Evolutionary conservation across 2,329 filamentous ascomycete species (phyloP).

Genomic region (Monilinia fructicola): DNA sequence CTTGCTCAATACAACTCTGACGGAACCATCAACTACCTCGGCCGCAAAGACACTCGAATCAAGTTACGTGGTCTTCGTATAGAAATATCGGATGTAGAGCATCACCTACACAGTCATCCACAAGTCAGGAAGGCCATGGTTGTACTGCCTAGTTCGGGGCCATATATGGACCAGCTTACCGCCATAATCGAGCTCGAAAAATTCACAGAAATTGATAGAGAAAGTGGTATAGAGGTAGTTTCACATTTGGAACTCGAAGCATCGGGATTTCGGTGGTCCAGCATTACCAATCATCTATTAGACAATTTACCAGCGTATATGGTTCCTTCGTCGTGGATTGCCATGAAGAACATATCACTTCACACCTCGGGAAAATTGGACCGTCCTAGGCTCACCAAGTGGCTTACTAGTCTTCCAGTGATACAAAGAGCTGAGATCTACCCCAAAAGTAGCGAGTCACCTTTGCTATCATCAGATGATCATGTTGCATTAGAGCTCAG

Average conservation of each 20-base stretch:
- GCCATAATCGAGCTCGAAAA: slow-evolving; percentile 8
- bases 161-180: slow-evolving; percentile 13
- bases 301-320: slow-evolving; percentile 40
- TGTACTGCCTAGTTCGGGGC: slow-evolving; percentile 2
- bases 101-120: slow-evolving; percentile 21
- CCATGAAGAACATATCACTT: slow-evolving; percentile 38
- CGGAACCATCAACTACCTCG: slow-evolving; percentile 16
- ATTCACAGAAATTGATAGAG: too few relatives aligned
- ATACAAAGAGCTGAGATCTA: not conserved
- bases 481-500: slow-evolving; percentile 12
- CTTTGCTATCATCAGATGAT: slow-evolving; percentile 5
- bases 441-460: not conserved
- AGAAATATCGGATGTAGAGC: slow-evolving; percentile 19
- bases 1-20: slow-evolving; percentile 41
- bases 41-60: slow-evolving; percentile 18
- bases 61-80: slow-evolving; percentile 21
- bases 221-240: not conserved
- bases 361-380: slow-evolving; percentile 41
- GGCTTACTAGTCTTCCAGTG: slow-evolving; percentile 12
- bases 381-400: slow-evolving; percentile 40
- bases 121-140: slow-evolving; percentile 20
- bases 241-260: slow-evolving; percentile 10
- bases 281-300: slow-evolving; percentile 1
- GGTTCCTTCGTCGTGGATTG: slow-evolving; percentile 41
- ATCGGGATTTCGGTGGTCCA: not conserved